Percentiles rank a stretch among this genome's conserved stretches.
phyloP scores from a whole-genome alignment of 2,329 filamentous ascomycete species.

The Phialophora chinensis region DNA sequence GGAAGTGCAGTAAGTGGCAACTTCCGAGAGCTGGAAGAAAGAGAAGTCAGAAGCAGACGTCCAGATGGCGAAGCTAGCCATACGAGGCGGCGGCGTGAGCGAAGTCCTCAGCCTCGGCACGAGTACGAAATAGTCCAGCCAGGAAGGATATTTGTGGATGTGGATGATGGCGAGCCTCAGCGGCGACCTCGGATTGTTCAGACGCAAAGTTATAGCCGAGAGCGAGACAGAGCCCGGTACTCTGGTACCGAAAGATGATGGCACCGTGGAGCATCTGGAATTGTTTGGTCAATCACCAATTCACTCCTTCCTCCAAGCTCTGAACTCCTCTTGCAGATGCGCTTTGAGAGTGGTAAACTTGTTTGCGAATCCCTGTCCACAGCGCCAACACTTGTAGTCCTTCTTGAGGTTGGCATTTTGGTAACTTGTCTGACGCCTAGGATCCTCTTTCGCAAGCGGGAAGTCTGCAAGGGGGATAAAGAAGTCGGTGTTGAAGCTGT shows the following conservation, averaged over 20 bases:
- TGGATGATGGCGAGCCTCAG: slow-evolving; percentile 16
- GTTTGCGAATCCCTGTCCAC: slow-evolving; percentile 74
- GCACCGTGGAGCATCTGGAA: neutral
- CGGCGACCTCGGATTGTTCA: slow-evolving; percentile 18
- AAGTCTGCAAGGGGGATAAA: slow-evolving; percentile 80
- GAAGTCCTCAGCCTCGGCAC: slow-evolving; percentile 23
- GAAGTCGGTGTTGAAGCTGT: slow-evolving; percentile 86
- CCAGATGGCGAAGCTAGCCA: slow-evolving; percentile 16
- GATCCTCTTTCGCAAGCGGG: slow-evolving; percentile 71
- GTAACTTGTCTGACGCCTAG: slow-evolving; percentile 61
- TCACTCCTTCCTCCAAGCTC: slow-evolving; percentile 72
- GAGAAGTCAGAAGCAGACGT: slow-evolving; percentile 6
- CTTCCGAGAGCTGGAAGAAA: slow-evolving; percentile 25
- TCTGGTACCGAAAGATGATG: slow-evolving; percentile 4
- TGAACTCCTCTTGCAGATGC: slow-evolving; percentile 77
- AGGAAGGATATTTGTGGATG: slow-evolving; percentile 34
- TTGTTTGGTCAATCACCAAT: neutral
- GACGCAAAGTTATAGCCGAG: slow-evolving; percentile 17
- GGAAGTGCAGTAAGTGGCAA: slow-evolving; percentile 10
- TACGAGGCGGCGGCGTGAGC: slow-evolving; percentile 17
- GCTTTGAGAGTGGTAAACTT: slow-evolving; percentile 74
- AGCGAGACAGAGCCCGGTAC: slow-evolving; percentile 9
- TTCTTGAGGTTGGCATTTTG: slow-evolving; percentile 64
- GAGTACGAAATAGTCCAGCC: slow-evolving; percentile 36
- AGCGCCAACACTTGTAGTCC: slow-evolving; percentile 84